Evolutionary conservation across 257 asterid genomes (phyloP), one percentile per base, ranked within the genome.

Genomic region (Thymus quinquecostatus): DNA sequence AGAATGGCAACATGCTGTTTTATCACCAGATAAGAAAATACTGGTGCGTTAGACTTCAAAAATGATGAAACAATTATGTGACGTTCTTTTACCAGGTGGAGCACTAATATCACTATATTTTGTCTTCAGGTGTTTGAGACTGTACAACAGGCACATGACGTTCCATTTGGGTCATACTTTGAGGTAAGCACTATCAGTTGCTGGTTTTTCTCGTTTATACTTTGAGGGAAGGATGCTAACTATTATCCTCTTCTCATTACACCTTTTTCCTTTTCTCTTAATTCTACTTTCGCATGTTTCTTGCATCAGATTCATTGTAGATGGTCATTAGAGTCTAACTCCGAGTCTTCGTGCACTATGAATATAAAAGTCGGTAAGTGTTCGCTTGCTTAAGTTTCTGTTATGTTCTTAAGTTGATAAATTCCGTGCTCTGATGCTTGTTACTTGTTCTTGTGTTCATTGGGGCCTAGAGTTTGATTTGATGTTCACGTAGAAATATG

Each of bases 111-210:
- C 65, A 13, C 60, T 65, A 51, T 51, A 34, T 72, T 71, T 38
- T 32, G 38, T 72, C 41, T 33, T 38, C 74, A 95, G 99, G 97
- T 89, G 80, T 92, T 95, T 80, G 99, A 95, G 87, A 95, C 98
- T 64, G 96, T 86, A 81, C 99, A 92, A 64, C 99, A 88, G 86
- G 98, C 99, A 21, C 98, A 89, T 81, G 98, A 95, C 83, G 99
- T 95, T 76, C 98, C 99, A 49, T 95, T 95, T 60, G 98, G 99
- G 47, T 88, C 99, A 59, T 95, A 83, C 77, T 95, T 95, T 77
- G 99, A 95, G 99, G 99, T 86, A 79, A 47, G 65, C 59, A 50
- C 74, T 48, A 45, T 66, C 45, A 28, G 44, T 29, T 57, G 41
- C 62, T 57, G 43, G 41, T 57, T 57, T 27, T 30, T 21, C 62